Base-by-base conservation (phyloP, 164 flowering plant genomes). In the Vitis rotundifolia region DNA sequence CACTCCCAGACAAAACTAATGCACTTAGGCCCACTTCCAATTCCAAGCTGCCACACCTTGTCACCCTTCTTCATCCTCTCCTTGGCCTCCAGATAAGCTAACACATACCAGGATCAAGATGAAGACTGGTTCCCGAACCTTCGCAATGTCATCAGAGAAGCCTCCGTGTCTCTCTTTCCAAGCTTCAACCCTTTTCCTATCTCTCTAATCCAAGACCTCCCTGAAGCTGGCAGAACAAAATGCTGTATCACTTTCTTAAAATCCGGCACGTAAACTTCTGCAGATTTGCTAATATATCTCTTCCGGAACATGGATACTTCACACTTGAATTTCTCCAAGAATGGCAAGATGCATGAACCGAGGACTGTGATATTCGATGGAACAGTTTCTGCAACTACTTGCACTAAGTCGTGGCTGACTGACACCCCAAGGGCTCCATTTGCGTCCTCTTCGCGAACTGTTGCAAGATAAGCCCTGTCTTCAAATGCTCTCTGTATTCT, bases 121-220 rank as follows among this genome's bases (percentile, higher is more conserved):
- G 91, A 82, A 3, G 89, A 86, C 68, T 80, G 87, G 79, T 90
- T 90, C n/a, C 94, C 92, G 63, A 85, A 90, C 67, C 94, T 74
- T 49, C 86, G 85, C 47, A 88, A 62, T 2, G 91, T 85, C 89
- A 84, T 83, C 80, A 83, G 22, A 13, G 91, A 83, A 14, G 91
- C 72, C 68, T 90, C 94, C 68, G 75, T 76, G 8, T 88, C 91
- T 37, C 29, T 68, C 37, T 83, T 86, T 0, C 67, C 67, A 11
- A 90, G 78, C 75, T 77, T 83, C 68, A 90, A 59, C 47, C 85
- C 86, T 60, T 83, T 84, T 2, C 73, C 87, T 29, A 90, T 81
- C 66, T 86, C 87, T 26, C 74, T 75, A 7, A 89, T 77, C 68
- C 85, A 64, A 0, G 82, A 53, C 74, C 73, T 77, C 37, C 91